These are phyloP conservation scores for Aspergillus amoenus DNA, from an alignment of 2,329 filamentous ascomycete species.

Conservation along the genomic window DNA sequence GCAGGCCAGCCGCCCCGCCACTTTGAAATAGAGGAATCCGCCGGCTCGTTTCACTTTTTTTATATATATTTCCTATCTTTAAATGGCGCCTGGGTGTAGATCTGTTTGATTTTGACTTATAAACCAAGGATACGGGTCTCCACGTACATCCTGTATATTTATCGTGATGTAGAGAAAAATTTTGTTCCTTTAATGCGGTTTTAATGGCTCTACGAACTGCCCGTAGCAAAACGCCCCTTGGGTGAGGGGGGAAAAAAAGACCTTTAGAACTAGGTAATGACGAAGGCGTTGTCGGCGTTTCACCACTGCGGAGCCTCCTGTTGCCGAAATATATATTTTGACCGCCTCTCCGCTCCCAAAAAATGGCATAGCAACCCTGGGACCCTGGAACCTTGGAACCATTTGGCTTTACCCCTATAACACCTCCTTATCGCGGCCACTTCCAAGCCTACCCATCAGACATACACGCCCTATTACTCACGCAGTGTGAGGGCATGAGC, in stretches of 20 bases:
- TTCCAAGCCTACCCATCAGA: not conserved
- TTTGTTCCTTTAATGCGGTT: not conserved
- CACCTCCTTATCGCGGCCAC: no score
- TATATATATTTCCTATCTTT: constrained; percentile 5
- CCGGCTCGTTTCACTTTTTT: constrained; percentile 11
- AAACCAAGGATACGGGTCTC: constrained; percentile 1
- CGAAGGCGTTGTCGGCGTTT: not conserved
- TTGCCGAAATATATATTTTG: constrained; percentile 4
- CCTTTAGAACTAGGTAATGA: not conserved
- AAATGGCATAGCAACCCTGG: not conserved
- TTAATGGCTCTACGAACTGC: no score
- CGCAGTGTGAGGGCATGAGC: constrained; percentile 25
- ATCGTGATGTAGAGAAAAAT: constrained; percentile 17
- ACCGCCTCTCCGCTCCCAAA: not conserved
- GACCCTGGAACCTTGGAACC: not conserved
- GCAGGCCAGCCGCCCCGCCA: constrained; percentile 51
- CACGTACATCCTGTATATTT: constrained; percentile 15
- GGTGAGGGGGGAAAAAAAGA: no score
- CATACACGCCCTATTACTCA: not conserved
- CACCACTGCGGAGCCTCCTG: not conserved
- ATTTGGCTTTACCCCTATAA: not conserved
- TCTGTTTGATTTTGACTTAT: constrained; percentile 11
- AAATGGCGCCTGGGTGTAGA: constrained; percentile 20
- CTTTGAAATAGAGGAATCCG: constrained; percentile 43
- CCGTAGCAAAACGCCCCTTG: no score